phyloP scores from a whole-genome alignment of 2,329 filamentous ascomycete genomes.

The Nemania sp. region DNA sequence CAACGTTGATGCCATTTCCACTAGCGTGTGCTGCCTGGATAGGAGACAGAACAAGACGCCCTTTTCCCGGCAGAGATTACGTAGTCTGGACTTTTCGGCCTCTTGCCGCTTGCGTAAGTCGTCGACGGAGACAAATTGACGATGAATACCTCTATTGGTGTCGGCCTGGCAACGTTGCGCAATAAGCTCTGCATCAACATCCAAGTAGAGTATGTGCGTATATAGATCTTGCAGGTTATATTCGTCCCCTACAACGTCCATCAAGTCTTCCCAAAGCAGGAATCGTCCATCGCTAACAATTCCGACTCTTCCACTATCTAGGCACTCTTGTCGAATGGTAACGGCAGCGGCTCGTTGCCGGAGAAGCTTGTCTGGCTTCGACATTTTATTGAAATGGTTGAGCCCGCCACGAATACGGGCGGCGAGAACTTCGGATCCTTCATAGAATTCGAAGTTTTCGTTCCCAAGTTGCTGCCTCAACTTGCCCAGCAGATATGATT shows the following conservation, averaged over 20 bases:
- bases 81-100: constrained; percentile 48
- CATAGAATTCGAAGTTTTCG: constrained; percentile 50
- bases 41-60: constrained; percentile 50
- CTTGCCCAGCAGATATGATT: constrained; percentile 38
- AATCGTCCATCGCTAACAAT: constrained; percentile 60
- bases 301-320: constrained; percentile 39
- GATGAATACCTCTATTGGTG: constrained; percentile 38
- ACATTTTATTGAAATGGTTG: constrained; percentile 47
- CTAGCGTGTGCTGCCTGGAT: background rate
- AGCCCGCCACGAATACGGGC: constrained; percentile 51
- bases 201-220: constrained; percentile 63
- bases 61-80: constrained; percentile 47
- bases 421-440: constrained; percentile 55
- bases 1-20: constrained; percentile 29
- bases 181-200: constrained; percentile 45
- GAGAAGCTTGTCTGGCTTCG: constrained; percentile 40
- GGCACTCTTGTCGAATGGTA: constrained; percentile 45
- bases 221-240: constrained; percentile 53
- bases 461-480: constrained; percentile 40
- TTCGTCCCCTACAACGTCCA: constrained; percentile 38
- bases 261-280: constrained; percentile 54
- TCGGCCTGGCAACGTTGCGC: constrained; percentile 45
- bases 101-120: constrained; percentile 54
- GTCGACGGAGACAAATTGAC: constrained; percentile 37
- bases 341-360: constrained; percentile 52